Base-by-base conservation (phyloP, 2,329 filamentous ascomycete species). In the Alternaria consortialis region DNA sequence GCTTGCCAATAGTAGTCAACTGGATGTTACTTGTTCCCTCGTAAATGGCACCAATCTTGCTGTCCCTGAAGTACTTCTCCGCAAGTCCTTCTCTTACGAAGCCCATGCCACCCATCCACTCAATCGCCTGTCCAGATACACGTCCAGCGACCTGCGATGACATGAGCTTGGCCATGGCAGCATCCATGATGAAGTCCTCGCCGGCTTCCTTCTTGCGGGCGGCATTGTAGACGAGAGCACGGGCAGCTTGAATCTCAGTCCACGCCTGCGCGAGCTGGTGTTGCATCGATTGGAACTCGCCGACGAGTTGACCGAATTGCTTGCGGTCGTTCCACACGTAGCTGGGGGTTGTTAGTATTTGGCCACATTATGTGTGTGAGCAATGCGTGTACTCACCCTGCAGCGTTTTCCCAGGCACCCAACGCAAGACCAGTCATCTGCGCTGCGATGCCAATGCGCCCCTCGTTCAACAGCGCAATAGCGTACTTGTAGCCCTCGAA, bases 61-160 rank as follows among this genome's bases (percentile, higher is more conserved):
- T 95, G 79, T 99, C 95, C 47, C 95, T 86, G 86, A 91, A 99
- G 84, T 90, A 97, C 88, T 99, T 99, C 88, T 99, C 95, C 0
- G 95, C 95, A 60, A 97, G 88, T 0, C 95, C 95, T 80, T 99
- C 95, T 44, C 95, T 85, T 15, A 99, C 95, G 73, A 99, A 99
- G 46, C 95, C 95, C 95, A 99, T 98, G 43, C 95, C 95, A 48
- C 95, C 95, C 94, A 98, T 98, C 95, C 95, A 99, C 83, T 99
- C 95, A 29, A 99, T 88, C 0, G 94, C 95, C 50, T 91, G 86
- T 7, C 94, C 89, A 56, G 90, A 91, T 20, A 99, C 94, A 56
- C 88, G 89, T 20, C 92, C 91, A 0, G 95, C 95, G 32, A 99
- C 93, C 82, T 99, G 95, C 5, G 92, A 95, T 2, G 95, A 89